Percentiles rank a stretch among this genome's conserved stretches.
phyloP scores from a whole-genome alignment of 2,329 filamentous ascomycete species.

The Aphanocladium album region DNA sequence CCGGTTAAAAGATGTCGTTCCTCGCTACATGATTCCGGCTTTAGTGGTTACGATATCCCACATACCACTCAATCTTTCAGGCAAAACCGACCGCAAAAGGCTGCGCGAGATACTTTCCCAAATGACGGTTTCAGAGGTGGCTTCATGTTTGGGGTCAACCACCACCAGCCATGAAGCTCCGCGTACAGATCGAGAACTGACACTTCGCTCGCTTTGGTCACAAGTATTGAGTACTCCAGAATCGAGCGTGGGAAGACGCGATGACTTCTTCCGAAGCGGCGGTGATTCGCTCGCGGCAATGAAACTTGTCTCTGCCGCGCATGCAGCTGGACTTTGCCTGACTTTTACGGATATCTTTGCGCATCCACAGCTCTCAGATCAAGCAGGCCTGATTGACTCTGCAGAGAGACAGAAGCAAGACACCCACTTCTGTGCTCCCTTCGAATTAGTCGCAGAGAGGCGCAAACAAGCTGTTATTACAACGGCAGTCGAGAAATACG shows the following conservation, averaged over 20 bases:
- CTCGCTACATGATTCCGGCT: background rate
- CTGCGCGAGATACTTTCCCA: background rate
- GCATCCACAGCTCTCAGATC: background rate
- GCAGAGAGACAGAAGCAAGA: background rate
- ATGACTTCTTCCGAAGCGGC: slow-evolving; percentile 34
- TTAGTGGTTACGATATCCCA: background rate
- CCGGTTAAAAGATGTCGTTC: background rate
- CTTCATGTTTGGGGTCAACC: background rate
- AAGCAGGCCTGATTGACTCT: background rate
- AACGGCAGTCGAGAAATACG: slow-evolving; percentile 21
- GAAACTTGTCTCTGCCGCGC: slow-evolving; percentile 34
- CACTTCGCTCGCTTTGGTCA: slow-evolving; percentile 31
- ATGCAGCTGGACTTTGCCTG: slow-evolving; percentile 22
- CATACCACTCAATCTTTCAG: background rate
- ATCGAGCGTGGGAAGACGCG: slow-evolving; percentile 23
- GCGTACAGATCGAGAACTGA: background rate
- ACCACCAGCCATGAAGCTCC: background rate
- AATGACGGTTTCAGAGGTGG: background rate
- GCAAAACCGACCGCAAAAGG: background rate
- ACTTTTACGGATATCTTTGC: slow-evolving; percentile 27
- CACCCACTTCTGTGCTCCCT: background rate
- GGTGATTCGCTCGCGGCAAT: slow-evolving; percentile 42
- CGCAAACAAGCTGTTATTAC: background rate
- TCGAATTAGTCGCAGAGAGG: background rate
- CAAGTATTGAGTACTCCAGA: slow-evolving; percentile 33